Base-by-base conservation (phyloP, 2,329 filamentous ascomycete genomes). In the Arthrocladium fulminans region DNA sequence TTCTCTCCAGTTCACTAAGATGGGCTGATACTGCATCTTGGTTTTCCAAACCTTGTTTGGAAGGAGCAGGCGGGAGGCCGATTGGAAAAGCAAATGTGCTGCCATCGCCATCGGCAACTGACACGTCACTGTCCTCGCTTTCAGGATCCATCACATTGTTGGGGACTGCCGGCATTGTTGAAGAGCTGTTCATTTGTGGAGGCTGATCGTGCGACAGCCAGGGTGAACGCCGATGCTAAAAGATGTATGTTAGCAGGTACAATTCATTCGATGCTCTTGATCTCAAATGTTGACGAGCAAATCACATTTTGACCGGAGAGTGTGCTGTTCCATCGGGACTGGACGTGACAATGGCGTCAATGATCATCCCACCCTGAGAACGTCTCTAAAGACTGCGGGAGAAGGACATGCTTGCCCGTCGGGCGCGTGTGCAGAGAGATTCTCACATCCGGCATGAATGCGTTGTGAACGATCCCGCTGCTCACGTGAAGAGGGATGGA, bases 91-190 rank as follows among this genome's bases (percentile, higher is more conserved):
- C 51, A 40, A 51, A 49, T 20, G 49, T 45, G 15, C 48, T 43
- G 44, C 51, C 51, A 17, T 54, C 46, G 27, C 54, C 53, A 8
- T 49, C 49, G 8, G 51, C 48, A 15, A 51, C 48, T 9, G 56
- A 57, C 32, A 57, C 50, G 51, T 58, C 56, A 47, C 56, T 58
- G 41, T 51, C 53, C 5, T 54, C 55, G 32, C 51, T 54, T 24
- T 58, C 56, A 9, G 56, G 53, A 9, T 58, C 55, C 51, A 58
- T 53, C 8, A 49, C 22, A 45, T 54, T 49, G 41, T 10, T 19
- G 15, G 20, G n/a, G 15, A 13, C 24, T 13, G 20, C 24, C 15
- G 30, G 39, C 24, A 41, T 23, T 10, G 46, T 22, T 6, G 51
- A 37, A 22, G 53, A 35, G 30, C 47, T 49, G 19, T 38, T 9